A percentile compares a stretch with the other conserved stretches of the same genome.
phyloP scores from a whole-genome alignment of 129 eudicot species.

The Calendula officinalis region DNA sequence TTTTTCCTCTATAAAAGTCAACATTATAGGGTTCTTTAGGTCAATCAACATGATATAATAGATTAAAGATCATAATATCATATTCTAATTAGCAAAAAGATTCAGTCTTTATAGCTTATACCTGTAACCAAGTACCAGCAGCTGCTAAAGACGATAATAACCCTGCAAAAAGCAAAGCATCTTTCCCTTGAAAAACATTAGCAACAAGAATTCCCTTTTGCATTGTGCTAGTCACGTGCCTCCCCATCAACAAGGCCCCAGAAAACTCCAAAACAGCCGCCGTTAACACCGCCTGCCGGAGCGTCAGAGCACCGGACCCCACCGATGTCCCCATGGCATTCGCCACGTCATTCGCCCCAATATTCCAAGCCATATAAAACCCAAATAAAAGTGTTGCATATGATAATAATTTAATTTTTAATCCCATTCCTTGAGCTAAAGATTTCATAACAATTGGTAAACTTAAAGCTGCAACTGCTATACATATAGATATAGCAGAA shows the following conservation, averaged over 20 bases:
- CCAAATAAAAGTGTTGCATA: conserved; percentile 79
- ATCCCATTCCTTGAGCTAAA: conserved; percentile 54
- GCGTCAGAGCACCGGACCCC: conserved; percentile 81
- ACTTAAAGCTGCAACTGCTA: conserved; percentile 82
- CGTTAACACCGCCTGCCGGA: conserved; percentile 74
- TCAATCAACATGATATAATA: neutral
- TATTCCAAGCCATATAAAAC: conserved; percentile 94
- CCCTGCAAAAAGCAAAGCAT: conserved; percentile 81
- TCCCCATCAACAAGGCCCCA: conserved; percentile 87
- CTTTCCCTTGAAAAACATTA: conserved; percentile 77
- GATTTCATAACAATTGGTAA: conserved; percentile 79
- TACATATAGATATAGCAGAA: conserved; percentile 74
- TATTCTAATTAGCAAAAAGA: neutral
- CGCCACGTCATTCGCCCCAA: conserved; percentile 95
- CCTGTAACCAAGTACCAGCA: conserved; percentile 97
- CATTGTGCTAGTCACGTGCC: conserved; percentile 86
- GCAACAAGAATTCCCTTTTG: conserved; percentile 91
- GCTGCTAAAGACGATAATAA: conserved; percentile 79
- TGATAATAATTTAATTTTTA: conserved; percentile 66
- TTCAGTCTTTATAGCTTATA: conserved; percentile 3
- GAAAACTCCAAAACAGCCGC: conserved; percentile 87
- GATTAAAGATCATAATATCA: neutral
- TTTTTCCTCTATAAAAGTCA: neutral
- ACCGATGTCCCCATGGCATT: conserved; percentile 98
- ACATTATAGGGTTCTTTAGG: neutral